These are phyloP conservation scores for Phellopilus nigrolimitatus DNA, from an alignment of 1,284 basidiomycete species.

Conservation along the genomic window DNA sequence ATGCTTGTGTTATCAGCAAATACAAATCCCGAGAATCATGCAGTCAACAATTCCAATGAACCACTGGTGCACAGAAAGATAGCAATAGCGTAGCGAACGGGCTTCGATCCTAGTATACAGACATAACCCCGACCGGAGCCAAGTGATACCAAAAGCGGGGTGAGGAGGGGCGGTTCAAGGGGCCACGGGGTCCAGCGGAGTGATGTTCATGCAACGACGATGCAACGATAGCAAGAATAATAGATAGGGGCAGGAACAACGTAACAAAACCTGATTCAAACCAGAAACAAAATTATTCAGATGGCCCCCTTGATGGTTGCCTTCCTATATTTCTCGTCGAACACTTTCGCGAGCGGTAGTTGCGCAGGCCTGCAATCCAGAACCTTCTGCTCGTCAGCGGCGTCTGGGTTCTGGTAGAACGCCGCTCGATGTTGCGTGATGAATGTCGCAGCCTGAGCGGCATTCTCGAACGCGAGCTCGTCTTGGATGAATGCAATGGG, in stretches of 20 bases:
- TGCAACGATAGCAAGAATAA: constrained; percentile 18
- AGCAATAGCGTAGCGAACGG: not conserved
- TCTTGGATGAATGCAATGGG: constrained; percentile 74
- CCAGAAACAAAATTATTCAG: constrained; percentile 22
- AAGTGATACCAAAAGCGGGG: not conserved
- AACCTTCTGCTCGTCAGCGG: constrained; percentile 52
- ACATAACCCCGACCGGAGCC: not conserved
- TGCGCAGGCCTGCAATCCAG: constrained; percentile 63
- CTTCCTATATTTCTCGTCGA: constrained; percentile 74
- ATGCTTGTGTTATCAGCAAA: not conserved
- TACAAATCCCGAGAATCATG: not conserved
- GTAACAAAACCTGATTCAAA: constrained; percentile 6
- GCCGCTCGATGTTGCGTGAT: constrained; percentile 67
- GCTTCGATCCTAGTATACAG: not conserved
- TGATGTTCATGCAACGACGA: constrained; percentile 6
- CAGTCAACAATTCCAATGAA: too few relatives aligned
- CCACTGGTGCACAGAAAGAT: too few relatives aligned
- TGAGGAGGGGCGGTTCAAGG: not conserved
- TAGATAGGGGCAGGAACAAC: constrained; percentile 1
- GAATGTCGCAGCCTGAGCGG: constrained; percentile 65
- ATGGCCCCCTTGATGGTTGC: constrained; percentile 65
- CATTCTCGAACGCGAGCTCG: constrained; percentile 80
- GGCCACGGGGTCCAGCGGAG: too few relatives aligned
- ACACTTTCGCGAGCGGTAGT: constrained; percentile 48
- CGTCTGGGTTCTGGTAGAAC: constrained; percentile 62